Conservation (phyloP, 2,329 filamentous ascomycete species). For the Oidium heveae region DNA sequence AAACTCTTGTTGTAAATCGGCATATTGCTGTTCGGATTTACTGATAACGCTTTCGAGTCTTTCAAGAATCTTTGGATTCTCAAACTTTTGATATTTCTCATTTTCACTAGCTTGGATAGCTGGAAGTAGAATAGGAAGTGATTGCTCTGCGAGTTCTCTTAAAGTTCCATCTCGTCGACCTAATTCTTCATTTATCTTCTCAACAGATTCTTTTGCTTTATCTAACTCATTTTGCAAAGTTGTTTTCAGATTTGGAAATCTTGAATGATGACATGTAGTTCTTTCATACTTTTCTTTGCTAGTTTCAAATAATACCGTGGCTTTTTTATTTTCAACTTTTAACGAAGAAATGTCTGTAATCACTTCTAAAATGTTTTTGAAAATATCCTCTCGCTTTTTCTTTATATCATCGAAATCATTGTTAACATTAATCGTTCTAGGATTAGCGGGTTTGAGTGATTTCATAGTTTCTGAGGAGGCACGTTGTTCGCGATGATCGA, state of each 20-base stretch:
- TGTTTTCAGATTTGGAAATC: neutral
- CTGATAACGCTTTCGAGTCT: neutral
- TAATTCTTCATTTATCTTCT: neutral
- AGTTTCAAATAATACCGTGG: neutral
- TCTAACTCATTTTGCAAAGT: neutral
- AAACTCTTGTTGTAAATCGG: neutral
- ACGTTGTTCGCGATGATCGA: neutral
- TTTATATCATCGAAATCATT: neutral
- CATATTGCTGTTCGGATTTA: neutral
- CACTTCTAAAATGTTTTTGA: neutral
- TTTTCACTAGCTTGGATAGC: neutral
- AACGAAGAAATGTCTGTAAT: neutral
- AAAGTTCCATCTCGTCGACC: neutral
- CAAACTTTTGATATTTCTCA: neutral
- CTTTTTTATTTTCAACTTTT: neutral
- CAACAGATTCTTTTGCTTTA: neutral
- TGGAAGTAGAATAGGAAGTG: neutral
- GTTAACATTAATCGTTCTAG: too few species aligned
- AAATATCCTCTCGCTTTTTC: neutral
- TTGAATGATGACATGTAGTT: neutral
- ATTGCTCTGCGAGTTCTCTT: neutral
- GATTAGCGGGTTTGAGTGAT: neutral
- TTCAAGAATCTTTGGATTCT: neutral
- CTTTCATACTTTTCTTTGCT: neutral
- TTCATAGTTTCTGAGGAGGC: neutral